Percentiles rank a stretch among this genome's conserved stretches.
Evolutionary conservation across 352 stramenopile species (phyloP).

Genomic region (Thraustochytrium sp.): DNA sequence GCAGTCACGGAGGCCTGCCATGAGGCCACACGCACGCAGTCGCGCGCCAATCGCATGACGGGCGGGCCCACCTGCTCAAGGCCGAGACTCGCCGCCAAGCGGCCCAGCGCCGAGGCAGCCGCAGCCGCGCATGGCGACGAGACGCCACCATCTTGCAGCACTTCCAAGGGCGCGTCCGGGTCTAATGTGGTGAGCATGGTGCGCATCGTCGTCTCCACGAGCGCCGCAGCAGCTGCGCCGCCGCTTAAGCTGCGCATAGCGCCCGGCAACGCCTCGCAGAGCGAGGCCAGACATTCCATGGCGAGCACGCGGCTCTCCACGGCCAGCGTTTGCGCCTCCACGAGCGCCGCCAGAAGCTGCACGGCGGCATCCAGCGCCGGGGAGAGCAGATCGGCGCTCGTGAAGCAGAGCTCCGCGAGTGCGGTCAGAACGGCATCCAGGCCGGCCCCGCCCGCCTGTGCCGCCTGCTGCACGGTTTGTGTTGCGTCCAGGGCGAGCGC

Average conservation of each 20-base stretch:
- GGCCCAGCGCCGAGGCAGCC: background rate
- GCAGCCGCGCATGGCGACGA: background rate
- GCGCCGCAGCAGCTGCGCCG: background rate
- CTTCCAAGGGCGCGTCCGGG: background rate
- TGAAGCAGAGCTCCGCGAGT: background rate
- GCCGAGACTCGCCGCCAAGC: background rate
- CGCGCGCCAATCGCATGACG: background rate
- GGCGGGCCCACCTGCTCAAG: background rate
- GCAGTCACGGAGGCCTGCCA: background rate
- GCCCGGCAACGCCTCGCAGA: background rate
- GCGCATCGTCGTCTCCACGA: background rate
- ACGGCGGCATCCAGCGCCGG: background rate
- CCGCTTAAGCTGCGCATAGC: background rate
- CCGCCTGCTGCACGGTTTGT: background rate
- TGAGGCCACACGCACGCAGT: background rate
- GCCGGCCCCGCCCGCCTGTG: background rate
- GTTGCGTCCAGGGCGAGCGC: background rate
- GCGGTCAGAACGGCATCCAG: background rate
- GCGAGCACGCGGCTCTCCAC: background rate
- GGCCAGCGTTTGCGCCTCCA: background rate
- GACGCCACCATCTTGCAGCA: background rate
- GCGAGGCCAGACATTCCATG: background rate
- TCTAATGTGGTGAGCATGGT: background rate
- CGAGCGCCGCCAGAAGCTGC: background rate
- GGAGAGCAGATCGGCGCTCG: background rate